Evolutionary conservation across 1,139 yeast species (phyloP).

Genomic region (Pichia norvegensis): DNA sequence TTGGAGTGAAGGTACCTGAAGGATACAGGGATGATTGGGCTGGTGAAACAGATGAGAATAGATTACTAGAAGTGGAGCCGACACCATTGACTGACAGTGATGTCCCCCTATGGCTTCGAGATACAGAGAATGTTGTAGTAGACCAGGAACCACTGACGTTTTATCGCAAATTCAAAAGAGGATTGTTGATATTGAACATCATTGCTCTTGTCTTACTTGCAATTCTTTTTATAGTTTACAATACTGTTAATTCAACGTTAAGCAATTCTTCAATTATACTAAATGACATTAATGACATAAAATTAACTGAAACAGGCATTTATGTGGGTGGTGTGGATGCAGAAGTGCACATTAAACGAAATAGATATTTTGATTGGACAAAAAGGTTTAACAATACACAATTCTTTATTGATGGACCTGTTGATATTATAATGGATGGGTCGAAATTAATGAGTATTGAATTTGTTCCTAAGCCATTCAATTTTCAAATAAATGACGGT

Average conservation of each 20-base stretch:
- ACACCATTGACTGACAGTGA: constrained; percentile 3
- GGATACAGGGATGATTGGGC: background rate
- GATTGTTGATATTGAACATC: background rate
- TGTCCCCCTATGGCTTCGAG: constrained; percentile 1
- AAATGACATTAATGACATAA: background rate
- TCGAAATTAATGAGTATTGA: background rate
- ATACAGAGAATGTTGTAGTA: constrained; percentile 1
- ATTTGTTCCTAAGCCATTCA: background rate
- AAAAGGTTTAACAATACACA: constrained; percentile 1
- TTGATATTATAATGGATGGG: background rate
- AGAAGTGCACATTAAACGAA: background rate
- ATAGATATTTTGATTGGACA: constrained; percentile 5
- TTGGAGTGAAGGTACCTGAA: background rate
- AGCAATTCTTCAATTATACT: background rate
- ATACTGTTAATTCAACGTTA: background rate
- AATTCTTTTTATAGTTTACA: background rate
- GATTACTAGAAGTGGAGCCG: constrained; percentile 5
- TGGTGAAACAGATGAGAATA: background rate
- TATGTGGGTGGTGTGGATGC: background rate
- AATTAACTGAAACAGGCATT: background rate
- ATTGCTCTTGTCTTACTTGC: background rate
- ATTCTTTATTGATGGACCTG: constrained; percentile 1
- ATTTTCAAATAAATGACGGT: background rate
- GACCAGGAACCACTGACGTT: constrained; percentile 6
- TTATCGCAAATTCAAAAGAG: constrained; percentile 2